These are phyloP conservation scores for Coemansia sp. DNA, from an alignment of 192 early-diverging fungal genomes.

Conservation along the genomic window DNA sequence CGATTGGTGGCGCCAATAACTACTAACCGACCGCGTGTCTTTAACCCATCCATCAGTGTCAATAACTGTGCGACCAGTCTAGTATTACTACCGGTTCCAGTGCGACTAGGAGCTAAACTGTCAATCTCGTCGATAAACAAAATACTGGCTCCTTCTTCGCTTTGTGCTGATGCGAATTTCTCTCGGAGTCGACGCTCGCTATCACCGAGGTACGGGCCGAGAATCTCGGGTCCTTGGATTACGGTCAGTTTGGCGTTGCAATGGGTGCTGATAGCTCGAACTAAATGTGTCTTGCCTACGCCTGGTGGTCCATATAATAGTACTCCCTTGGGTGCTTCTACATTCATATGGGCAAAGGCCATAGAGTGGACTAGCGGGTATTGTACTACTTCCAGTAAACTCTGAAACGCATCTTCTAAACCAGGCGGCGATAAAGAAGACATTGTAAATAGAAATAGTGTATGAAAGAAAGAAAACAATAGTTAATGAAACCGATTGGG, in stretches of 20 bases:
- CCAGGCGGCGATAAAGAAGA: constrained; percentile 58
- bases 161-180: constrained; percentile 72
- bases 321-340: constrained; percentile 86
- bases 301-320: constrained; percentile 94
- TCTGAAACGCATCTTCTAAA: constrained; percentile 72
- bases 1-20: constrained; percentile 98
- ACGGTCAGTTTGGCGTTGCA: constrained; percentile 71
- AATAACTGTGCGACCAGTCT: constrained; percentile 95
- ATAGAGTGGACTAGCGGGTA: constrained; percentile 73
- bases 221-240: constrained; percentile 83
- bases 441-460: neutral
- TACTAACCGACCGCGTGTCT: constrained; percentile 94
- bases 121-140: constrained; percentile 98
- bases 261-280: constrained; percentile 64
- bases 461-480: too few species aligned
- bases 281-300: constrained; percentile 92
- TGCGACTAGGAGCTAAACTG: constrained; percentile 40
- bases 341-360: constrained; percentile 63
- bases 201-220: constrained; percentile 84
- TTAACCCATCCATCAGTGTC: constrained; percentile 99
- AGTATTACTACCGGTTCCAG: constrained; percentile 70
- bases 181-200: constrained; percentile 78
- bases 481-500: too few species aligned
- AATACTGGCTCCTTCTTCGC: constrained; percentile 60
- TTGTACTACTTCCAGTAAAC: constrained; percentile 76